Evolutionary conservation across 495 filamentous ascomycete genomes (phyloP).

Genomic region (Pseudevernia furfuracea): DNA sequence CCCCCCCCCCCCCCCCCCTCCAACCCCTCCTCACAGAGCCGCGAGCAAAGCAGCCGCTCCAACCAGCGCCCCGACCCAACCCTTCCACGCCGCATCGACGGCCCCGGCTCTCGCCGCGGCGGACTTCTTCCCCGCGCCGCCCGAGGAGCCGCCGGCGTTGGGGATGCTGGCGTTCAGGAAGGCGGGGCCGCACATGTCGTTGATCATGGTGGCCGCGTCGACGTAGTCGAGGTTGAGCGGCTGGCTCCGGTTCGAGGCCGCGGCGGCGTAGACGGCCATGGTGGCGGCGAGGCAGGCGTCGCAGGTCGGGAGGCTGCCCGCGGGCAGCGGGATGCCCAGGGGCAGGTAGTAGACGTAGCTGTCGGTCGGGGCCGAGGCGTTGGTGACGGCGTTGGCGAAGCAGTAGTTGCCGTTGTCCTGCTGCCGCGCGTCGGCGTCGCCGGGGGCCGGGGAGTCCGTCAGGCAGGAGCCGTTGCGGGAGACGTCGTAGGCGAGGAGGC

Average conservation of each 20-base stretch:
- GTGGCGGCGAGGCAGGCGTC: constrained; percentile 59
- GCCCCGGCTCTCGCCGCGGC: not conserved
- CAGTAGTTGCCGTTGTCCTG: constrained; percentile 35
- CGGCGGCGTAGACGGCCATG: constrained; percentile 59
- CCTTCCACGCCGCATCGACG: not conserved
- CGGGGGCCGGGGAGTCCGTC: constrained; percentile 65
- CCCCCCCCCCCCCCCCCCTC: too few species aligned
- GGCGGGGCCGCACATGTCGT: constrained; percentile 53
- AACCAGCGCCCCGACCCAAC: not conserved
- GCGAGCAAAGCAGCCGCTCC: not conserved
- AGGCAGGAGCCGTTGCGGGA: constrained; percentile 76
- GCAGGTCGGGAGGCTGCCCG: constrained; percentile 57
- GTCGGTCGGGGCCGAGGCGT: constrained; percentile 51
- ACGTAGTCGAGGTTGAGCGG: constrained; percentile 53
- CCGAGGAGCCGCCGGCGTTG: constrained; percentile 22
- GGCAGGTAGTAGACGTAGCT: constrained; percentile 78
- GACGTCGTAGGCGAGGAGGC: constrained; percentile 63
- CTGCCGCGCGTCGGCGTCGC: constrained; percentile 34
- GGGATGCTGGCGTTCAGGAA: constrained; percentile 58
- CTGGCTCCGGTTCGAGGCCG: constrained; percentile 51
- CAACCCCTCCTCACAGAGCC: not conserved
- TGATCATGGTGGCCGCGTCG: constrained; percentile 55
- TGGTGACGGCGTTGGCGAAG: constrained; percentile 80
- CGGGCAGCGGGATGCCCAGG: constrained; percentile 61
- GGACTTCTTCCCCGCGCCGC: not conserved